Base-by-base conservation (phyloP, 371 early-diverging fungal genomes). In the Syncephalis fuscata region DNA sequence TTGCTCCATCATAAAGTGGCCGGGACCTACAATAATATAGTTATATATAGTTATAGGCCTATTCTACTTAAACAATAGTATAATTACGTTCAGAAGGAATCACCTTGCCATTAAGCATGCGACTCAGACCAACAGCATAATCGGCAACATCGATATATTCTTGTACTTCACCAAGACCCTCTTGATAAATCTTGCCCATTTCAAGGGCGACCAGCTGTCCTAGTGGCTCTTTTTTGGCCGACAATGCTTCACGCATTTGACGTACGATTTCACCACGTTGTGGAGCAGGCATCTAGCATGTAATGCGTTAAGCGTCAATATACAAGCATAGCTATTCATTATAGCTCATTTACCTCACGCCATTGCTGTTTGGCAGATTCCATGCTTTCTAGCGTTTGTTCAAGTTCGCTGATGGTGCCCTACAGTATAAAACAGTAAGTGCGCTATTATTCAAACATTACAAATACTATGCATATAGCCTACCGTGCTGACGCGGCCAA, bases 101-200 rank as follows among this genome's bases (percentile, higher is more conserved):
- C 21, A 94, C 80, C 32, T 79, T 39, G 1, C 96, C 96, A 60
- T 79, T 78, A 48, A 96, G 55, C 62, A 76, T 75, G n/a, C 95
- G 76, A 39, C 82, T 76, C 20, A 96, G 64, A 17, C 96, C 96
- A 2, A 91, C 68, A 7, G 96, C 93, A 50, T 80, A 92, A 62
- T 96, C 96, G 40, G 82, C 74, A 48, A 96, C 80, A 61, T 96
- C 96, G 53, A 96, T 77, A 63, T 91, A 93, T 64, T 96, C 96
- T 60, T 94, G 94, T n/a, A 95, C 88, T 62, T 95, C 96, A 22
- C 96, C 95, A 27, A 89, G 66, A 27, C 94, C 96, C 63, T 95
- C 96, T 19, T 89, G 77, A 42, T 80, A 55, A 53, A 94, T 92
- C 67, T 95, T 95, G 55, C 96, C 96, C 83, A 95, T 91, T 65